Evolutionary conservation across 441 rosid species (phyloP), one percentile per base, ranked within the genome.

Genomic region (Eruca vesicaria): DNA sequence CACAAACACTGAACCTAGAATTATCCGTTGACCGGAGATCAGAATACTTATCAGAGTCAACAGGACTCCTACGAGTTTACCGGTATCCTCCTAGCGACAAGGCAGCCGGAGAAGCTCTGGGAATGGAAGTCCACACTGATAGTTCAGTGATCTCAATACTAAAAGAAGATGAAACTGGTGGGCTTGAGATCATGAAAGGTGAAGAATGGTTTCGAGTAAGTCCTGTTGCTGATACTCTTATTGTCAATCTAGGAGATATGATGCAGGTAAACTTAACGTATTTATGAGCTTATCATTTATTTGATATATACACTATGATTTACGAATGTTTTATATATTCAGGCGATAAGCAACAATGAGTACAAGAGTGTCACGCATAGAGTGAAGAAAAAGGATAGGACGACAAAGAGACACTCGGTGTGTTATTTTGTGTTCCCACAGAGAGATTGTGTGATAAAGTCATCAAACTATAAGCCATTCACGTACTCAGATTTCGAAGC

Each of bases 381-480:
- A 62, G 98, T 91, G 77, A 84, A 74, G 68, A 80, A 74, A 72
- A 84, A 74, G 66, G 57, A 61, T 28, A 66, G 1, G 59, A 15
- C 66, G 2, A 38, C 58, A 41, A 90, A 94, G 57, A 75, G 98
- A 73, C 64, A 83, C 14, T 94, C 98, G 4, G 70, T 91, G 2
- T 88, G 98, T 73, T 94, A 94, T 70, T 94, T 94, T 12, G 90
- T 90, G 35, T 94, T 94, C 74, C 97, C 97, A 14, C 72, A 56
- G 2, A 86, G 85, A 50, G 91, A 70, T n/a, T 12, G 72, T 21
- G 87, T 86, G 72, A 85, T 94, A n/a, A 81, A 69, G 11, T 88
- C 90, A 78, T 78, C 90, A 1, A 89, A 84, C 14, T 91, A 91
- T 73, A 88, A 70, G 81, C 87, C 94, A 36, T 89, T 94, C 75